These are phyloP conservation scores for Candida takata DNA, from an alignment of 805 yeast genomes.

Conservation along the genomic window DNA sequence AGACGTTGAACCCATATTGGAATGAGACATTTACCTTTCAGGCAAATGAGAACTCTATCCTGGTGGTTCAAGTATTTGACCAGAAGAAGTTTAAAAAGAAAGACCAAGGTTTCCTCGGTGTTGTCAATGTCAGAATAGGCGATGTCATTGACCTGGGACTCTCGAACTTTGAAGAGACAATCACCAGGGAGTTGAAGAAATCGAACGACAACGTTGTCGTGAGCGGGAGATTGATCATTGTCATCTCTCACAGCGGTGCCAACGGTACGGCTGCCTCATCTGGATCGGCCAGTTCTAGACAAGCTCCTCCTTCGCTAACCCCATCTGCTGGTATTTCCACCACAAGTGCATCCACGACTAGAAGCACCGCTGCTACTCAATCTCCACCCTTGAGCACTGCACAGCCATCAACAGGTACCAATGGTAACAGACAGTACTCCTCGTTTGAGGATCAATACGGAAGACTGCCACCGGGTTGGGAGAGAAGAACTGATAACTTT, in stretches of 20 bases:
- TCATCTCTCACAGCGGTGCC: constrained; percentile 43
- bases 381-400: constrained; percentile 21
- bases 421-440: constrained; percentile 56
- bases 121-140: constrained; percentile 82
- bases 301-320: constrained; percentile 18
- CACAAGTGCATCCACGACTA: constrained; percentile 12
- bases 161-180: constrained; percentile 62
- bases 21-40: constrained; percentile 81
- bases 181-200: constrained; percentile 85
- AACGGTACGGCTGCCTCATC: constrained; percentile 11
- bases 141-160: constrained; percentile 69
- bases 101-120: constrained; percentile 98
- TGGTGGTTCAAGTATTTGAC: constrained; percentile 92
- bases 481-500: constrained; percentile 92
- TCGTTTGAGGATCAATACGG: constrained; percentile 98
- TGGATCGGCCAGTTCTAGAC: constrained; percentile 3
- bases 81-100: constrained; percentile 96
- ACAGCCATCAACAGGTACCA: constrained; percentile 2
- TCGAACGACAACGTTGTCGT: constrained; percentile 89
- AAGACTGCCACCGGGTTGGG: constrained; percentile 98
- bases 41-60: constrained; percentile 70
- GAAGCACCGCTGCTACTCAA: constrained; percentile 8
- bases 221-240: constrained; percentile 85
- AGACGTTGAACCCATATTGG: constrained; percentile 97
- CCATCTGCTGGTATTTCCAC: constrained; percentile 18